Evolutionary conservation across 2,329 filamentous ascomycete genomes (phyloP), one percentile per base, ranked within the genome.

Genomic region (Diplodia intermedia): DNA sequence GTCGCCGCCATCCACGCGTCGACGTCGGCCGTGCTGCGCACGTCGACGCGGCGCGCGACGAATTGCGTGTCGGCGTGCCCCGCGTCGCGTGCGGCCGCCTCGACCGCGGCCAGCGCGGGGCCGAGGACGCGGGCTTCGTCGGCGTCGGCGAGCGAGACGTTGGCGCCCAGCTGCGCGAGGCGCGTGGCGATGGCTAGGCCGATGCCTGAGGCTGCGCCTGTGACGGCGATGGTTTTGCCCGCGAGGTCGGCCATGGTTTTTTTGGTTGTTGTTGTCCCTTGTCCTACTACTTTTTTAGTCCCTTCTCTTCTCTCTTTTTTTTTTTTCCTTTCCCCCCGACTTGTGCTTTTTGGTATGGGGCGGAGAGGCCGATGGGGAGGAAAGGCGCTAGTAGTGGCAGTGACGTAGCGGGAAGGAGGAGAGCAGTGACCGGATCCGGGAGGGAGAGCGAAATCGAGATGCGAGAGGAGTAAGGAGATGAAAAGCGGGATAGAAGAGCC

Each of bases 1-100:
- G 75, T 77, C 1, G 66, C 74, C 11, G 82, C 81, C 56, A 86
- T 81, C 85, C 85, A 87, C 18, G 72, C 72, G 43, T 88, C 83
- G 12, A 87, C 85, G 33, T 85, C 65, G 5, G 75, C 72, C 61
- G 79, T 78, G 63, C 81, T 79, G 40, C 82, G 82, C n/a, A 87
- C 78, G 69, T 87, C 84, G 33, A 86, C 81, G 40, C 11, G 23
- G 38, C 33, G n/a, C 4, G 26, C 4, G 40, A 61, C 15, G 11
- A 60, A 43, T 2, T n/a, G 11, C 23, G 40, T 20, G 14, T 11
- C 0, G 38, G 76, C 78, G n/a, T 77, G 77, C 52, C 80, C 67
- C 56, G 77, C 70, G 66, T 79, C 78, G 1, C 73, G 67, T 0
- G 69, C 56, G 26, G 40, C 73, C 0, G 68, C 43, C 4, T 26